A percentile compares a stretch with the other conserved stretches of the same genome.
These are phyloP conservation scores for Fusarium robinianum DNA, from an alignment of 2,329 filamentous ascomycete species.

Conservation along the genomic window DNA sequence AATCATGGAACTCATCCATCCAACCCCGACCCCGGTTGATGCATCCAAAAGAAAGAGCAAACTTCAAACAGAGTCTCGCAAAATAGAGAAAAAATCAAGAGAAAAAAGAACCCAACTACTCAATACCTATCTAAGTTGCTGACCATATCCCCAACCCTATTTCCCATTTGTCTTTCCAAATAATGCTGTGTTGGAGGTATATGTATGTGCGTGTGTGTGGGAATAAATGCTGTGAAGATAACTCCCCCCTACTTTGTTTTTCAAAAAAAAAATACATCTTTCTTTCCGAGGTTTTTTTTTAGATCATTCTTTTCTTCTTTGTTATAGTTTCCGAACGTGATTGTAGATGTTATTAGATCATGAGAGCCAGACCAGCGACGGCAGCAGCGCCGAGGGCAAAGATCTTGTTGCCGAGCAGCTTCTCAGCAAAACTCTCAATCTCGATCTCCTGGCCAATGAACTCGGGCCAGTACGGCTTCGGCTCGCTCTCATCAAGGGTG, in stretches of 20 bases:
- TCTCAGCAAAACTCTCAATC: slow-evolving; percentile 29
- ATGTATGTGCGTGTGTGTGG: no score
- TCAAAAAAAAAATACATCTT: no score
- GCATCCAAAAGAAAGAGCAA: slow-evolving; percentile 16
- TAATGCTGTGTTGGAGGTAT: no score
- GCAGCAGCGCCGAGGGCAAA: slow-evolving; percentile 24
- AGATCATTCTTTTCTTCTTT: no score
- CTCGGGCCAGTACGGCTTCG: slow-evolving; percentile 42
- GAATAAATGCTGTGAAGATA: slow-evolving; percentile 21
- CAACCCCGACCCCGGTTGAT: slow-evolving; percentile 2
- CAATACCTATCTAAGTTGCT: no score
- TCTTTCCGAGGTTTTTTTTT: not conserved
- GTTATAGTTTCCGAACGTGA: no score
- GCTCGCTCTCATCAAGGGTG: slow-evolving; percentile 48
- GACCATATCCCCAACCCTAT: no score
- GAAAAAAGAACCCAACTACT: no score
- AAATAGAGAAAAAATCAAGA: no score
- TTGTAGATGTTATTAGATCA: slow-evolving; percentile 12
- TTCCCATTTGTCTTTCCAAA: no score
- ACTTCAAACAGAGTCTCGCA: no score
- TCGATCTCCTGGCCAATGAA: slow-evolving; percentile 36
- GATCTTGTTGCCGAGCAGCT: slow-evolving; percentile 19
- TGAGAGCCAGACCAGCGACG: slow-evolving; percentile 28
- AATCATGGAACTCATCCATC: slow-evolving; percentile 7
- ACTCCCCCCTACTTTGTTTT: slow-evolving; percentile 19